Evolutionary conservation across 352 stramenopile genomes (phyloP), one percentile per base, ranked within the genome.

Genomic region (Thalassiosira mediterranea): DNA sequence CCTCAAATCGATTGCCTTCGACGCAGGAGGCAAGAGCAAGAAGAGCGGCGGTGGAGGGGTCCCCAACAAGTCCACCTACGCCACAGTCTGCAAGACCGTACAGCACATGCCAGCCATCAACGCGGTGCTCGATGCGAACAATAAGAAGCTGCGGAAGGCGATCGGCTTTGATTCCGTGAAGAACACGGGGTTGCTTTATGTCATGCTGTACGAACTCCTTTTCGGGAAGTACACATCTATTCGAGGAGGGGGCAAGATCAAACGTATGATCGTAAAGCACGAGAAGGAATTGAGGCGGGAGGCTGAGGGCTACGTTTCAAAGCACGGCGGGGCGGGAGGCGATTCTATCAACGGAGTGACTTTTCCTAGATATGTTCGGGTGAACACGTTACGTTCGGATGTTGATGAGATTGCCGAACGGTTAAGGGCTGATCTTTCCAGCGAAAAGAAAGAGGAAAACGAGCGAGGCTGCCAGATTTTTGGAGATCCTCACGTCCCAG

Each of bases 351-450:
- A 25, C n/a, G 40, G 19, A 4, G 5, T 56, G 44, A 40, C 58
- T n/a, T 90, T 88, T 76, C 85, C 88, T 34, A 70, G 85, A 21
- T 98, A 98, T 65, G 93, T 97, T 62, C 95, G 96, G 37, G 88
- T 98, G 25, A 98, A 98, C 86, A 96, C 93, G 26, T 74, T 98
- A 7, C 85, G 91, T 56, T 23, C 73, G 1, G 88, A 85, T 17
- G 86, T 94, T 28, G 34, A 69, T 19, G 64, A 76, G 29, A 72
- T 92, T 10, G 89, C 96, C 21, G 40, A n/a, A n/a, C n/a, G n/a
- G n/a, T n/a, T n/a, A n/a, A n/a, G n/a, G n/a, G n/a, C n/a, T n/a
- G n/a, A n/a, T n/a, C n/a, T n/a, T n/a, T n/a, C n/a, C n/a, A n/a
- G n/a, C n/a, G n/a, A n/a, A n/a, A n/a, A n/a, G n/a, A n/a, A n/a